A percentile compares a stretch with the other conserved stretches of the same genome.
phyloP scores from a whole-genome alignment of 352 stramenopile genomes.

The Phytophthora sp. region DNA sequence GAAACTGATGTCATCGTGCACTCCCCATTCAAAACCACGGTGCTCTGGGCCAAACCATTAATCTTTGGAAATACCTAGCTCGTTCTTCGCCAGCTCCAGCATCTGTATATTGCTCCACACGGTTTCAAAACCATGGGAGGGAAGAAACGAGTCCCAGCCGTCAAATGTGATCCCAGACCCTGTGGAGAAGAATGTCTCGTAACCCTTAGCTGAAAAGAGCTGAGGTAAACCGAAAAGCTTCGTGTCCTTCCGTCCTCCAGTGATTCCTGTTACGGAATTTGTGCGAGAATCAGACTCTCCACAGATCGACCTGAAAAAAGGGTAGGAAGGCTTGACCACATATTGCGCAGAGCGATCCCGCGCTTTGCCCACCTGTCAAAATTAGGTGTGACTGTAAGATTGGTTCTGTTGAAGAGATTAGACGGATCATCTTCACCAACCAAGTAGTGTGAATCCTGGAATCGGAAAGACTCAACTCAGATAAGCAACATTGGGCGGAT shows the following conservation, averaged over 20 bases:
- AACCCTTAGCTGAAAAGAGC: slow-evolving; percentile 49
- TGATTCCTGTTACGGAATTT: slow-evolving; percentile 58
- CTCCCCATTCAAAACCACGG: slow-evolving; percentile 32
- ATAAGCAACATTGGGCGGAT: too few species aligned
- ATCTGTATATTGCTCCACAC: slow-evolving; percentile 40
- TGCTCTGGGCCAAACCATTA: slow-evolving; percentile 31
- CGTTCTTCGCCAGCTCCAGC: slow-evolving; percentile 30
- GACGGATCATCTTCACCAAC: too few species aligned
- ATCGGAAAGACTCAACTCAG: too few species aligned
- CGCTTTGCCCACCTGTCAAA: too few species aligned
- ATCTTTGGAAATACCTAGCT: slow-evolving; percentile 32
- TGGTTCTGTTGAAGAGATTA: too few species aligned
- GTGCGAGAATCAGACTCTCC: slow-evolving; percentile 59
- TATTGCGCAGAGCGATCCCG: too few species aligned
- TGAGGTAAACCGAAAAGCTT: slow-evolving; percentile 50
- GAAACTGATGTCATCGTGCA: slow-evolving; percentile 55
- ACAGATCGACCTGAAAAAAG: too few species aligned
- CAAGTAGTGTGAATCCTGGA: too few species aligned
- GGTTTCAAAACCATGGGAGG: slow-evolving; percentile 44
- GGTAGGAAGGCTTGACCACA: too few species aligned
- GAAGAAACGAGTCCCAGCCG: slow-evolving; percentile 46
- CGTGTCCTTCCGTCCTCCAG: slow-evolving; percentile 29
- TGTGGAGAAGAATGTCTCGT: slow-evolving; percentile 61
- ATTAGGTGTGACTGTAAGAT: too few species aligned
- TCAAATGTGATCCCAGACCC: slow-evolving; percentile 41